These are phyloP conservation scores for Metschnikowia henanensis DNA, from an alignment of 805 yeast genomes.

Conservation along the genomic window DNA sequence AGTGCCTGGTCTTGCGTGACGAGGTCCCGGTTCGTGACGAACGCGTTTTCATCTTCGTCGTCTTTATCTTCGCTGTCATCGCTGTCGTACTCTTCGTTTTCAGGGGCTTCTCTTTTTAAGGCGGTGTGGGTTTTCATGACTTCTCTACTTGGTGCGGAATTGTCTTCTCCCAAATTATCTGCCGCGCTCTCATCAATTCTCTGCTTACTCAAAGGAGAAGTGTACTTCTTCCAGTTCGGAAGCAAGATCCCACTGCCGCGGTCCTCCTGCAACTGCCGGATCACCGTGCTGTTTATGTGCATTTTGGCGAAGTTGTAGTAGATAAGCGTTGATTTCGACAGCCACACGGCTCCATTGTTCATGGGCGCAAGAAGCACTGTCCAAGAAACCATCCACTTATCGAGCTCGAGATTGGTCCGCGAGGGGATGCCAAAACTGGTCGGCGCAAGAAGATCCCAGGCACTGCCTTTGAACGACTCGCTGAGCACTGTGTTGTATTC, in stretches of 20 bases:
- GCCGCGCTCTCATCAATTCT: no score
- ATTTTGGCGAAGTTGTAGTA: constrained; percentile 75
- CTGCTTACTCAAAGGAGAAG: not conserved
- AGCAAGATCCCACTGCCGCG: constrained; percentile 20
- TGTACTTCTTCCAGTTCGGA: constrained; percentile 33
- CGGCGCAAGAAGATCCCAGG: constrained; percentile 62
- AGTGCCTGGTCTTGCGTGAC: constrained; percentile 34
- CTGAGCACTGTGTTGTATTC: constrained; percentile 65
- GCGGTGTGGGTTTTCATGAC: no score
- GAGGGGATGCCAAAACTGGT: constrained; percentile 67
- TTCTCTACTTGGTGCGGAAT: constrained; percentile 2
- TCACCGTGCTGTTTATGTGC: constrained; percentile 61
- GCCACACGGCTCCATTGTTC: constrained; percentile 57
- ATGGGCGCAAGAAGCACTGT: constrained; percentile 65
- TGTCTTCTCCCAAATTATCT: no score
- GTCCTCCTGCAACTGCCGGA: constrained; percentile 40
- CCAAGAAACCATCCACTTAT: constrained; percentile 83
- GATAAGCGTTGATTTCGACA: constrained; percentile 65
- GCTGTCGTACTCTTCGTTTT: constrained; percentile 21
- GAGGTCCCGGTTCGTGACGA: constrained; percentile 32
- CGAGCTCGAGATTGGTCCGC: constrained; percentile 62
- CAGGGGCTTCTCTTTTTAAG: constrained; percentile 21
- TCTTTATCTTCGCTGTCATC: constrained; percentile 2
- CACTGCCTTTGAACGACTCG: constrained; percentile 55
- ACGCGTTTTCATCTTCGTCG: constrained; percentile 21